Base-by-base conservation (phyloP, 2,329 filamentous ascomycete species). In the Sporothrix globosa region DNA sequence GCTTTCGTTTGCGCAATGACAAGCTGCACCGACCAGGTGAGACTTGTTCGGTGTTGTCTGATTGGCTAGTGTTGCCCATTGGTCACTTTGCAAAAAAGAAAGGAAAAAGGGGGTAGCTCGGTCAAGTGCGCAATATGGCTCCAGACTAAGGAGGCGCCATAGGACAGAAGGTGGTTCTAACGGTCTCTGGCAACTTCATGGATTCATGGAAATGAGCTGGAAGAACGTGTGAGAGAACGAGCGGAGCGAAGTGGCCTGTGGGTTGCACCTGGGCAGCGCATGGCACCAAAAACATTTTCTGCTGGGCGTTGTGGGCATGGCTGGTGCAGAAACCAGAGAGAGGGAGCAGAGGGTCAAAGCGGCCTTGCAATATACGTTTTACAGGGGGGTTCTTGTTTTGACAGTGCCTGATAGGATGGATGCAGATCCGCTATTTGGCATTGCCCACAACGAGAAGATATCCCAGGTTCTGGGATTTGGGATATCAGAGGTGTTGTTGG, bases 271-370 rank as follows among this genome's bases (percentile, higher is more conserved):
- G 39, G 56, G 11, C 34, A 61, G 30, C 39, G 58, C 39, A 61
- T 61, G 58, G 50, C 65, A 56, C 65, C 30, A 67, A 67, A 67
- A 34, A 4, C 65, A 48, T 67, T 67, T 67, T 67, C 39, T 19
- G 44, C 48, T 54, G 48, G 30, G 48, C 48, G 41, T 67, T 24
- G 21, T n/a, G 27, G 34, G 27, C 34, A 17, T 14, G n/a, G 39
- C 17, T n/a, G 39, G 5, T 34, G 34, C 5, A 34, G 34, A 34
- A 34, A 61, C 39, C 39, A 61, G 58, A 61, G 58, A 3, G 58
- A 44, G 39, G 44, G 13, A 39, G 39, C 41, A 44, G 9, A 44
- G 41, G 41, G 41, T 44, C 41, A 44, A 44, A 44, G 41, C 41
- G 41, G 11, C 7, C 34, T 34, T 7, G 41, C 41, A 44, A 44